phyloP scores from a whole-genome alignment of 164 flowering plant species.

The Macadamia tetraphylla region DNA sequence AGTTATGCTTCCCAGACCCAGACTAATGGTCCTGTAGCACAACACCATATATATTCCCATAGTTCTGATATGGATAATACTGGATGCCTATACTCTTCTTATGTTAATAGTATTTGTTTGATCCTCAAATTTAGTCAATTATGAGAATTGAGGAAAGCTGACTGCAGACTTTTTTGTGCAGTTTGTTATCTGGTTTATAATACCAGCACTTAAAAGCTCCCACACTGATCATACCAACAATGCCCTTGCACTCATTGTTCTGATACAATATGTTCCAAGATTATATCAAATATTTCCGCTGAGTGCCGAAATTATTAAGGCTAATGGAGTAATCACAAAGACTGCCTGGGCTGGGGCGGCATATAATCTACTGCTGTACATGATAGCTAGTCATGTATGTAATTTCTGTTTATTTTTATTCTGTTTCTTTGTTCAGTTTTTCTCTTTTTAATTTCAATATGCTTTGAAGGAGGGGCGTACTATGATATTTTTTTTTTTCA shows the following conservation, averaged over 20 bases:
- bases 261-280: conserved; percentile 82
- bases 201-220: conserved; percentile 61
- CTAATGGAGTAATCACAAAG: conserved; percentile 90
- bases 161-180: conserved; percentile 30
- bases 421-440: neutral
- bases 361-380: conserved; percentile 82
- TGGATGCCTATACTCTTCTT: neutral
- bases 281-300: conserved; percentile 87
- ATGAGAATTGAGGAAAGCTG: neutral
- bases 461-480: neutral
- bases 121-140: neutral
- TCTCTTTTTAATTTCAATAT: neutral
- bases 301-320: conserved; percentile 83
- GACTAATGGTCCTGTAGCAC: no score
- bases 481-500: neutral
- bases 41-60: no score
- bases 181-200: conserved; percentile 85
- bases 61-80: no score
- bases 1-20: no score
- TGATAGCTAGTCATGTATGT: conserved; percentile 97
- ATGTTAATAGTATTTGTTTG: neutral
- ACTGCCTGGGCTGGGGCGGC: conserved; percentile 99
- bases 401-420: conserved; percentile 4
- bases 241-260: conserved; percentile 76
- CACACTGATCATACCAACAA: conserved; percentile 61